A percentile compares a stretch with the other conserved stretches of the same genome.
These are phyloP conservation scores for Durio zibethinus DNA, from an alignment of 345 rosid species.

Conservation along the genomic window DNA sequence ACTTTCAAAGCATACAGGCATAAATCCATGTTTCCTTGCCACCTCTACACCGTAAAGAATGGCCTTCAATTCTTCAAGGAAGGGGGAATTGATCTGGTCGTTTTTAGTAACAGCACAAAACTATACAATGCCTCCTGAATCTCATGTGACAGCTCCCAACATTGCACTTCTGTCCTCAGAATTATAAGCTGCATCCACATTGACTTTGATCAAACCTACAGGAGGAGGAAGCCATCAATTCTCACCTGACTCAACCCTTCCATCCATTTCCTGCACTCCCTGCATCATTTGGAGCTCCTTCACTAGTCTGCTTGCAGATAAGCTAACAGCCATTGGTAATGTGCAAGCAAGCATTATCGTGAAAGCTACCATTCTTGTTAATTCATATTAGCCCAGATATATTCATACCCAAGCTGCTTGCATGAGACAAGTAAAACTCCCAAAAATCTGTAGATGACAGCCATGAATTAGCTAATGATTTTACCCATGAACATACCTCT, in stretches of 20 bases:
- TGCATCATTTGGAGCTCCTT: neutral
- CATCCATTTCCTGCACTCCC: neutral
- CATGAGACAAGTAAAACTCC: neutral
- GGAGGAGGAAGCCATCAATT: neutral
- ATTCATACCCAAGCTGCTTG: neutral
- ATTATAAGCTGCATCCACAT: neutral
- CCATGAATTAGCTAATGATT: neutral
- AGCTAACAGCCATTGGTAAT: neutral
- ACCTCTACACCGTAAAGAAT: neutral
- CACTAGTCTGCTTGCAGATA: neutral
- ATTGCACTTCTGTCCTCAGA: neutral
- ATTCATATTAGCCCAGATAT: neutral
- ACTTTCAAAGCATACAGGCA: neutral
- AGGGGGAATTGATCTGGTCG: neutral
- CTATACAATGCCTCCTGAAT: neutral
- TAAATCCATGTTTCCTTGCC: neutral
- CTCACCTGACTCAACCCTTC: neutral
- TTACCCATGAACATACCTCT: neutral
- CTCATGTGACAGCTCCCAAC: neutral
- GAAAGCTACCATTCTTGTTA: neutral
- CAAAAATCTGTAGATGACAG: neutral
- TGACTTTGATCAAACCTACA: neutral
- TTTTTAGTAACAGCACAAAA: neutral
- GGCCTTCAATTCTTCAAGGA: neutral
- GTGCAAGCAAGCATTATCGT: neutral